A percentile compares a stretch with the other conserved stretches of the same genome.
Evolutionary conservation across 345 rosid genomes (phyloP).

Genomic region (Anacardium occidentale): DNA sequence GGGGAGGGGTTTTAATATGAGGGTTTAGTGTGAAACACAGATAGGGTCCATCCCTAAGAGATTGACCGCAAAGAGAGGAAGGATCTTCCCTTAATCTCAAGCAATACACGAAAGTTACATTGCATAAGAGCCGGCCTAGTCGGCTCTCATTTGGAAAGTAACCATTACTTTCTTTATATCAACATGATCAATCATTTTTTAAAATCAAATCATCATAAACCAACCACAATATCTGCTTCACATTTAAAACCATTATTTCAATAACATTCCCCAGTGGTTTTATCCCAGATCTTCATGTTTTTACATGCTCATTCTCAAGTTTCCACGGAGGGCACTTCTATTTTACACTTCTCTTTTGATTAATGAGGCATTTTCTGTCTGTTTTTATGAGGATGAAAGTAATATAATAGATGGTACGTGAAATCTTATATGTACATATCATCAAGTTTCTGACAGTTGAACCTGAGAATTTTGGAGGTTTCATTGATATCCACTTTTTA

Average conservation of each 20-base stretch:
- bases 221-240: conserved; percentile 12
- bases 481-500: too few relatives aligned
- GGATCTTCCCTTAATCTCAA: conserved; percentile 56
- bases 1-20: conserved; percentile 19
- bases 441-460: too few relatives aligned
- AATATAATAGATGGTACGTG: too few relatives aligned
- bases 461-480: too few relatives aligned
- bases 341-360: too few relatives aligned
- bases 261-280: conserved; percentile 12
- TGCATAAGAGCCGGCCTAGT: conserved; percentile 47
- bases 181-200: conserved; percentile 22
- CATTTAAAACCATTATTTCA: background rate
- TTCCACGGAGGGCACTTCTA: background rate
- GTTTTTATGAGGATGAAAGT: too few relatives aligned
- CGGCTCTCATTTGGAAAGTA: conserved; percentile 39
- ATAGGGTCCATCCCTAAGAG: conserved; percentile 54
- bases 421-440: too few relatives aligned
- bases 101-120: conserved; percentile 49
- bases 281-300: background rate
- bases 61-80: conserved; percentile 53
- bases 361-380: too few relatives aligned
- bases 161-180: conserved; percentile 24
- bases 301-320: conserved; percentile 1
- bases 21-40: conserved; percentile 15
- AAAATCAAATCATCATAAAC: conserved; percentile 21